Conservation (phyloP, 352 stramenopile species). For the Phytophthora hibernalis region DNA sequence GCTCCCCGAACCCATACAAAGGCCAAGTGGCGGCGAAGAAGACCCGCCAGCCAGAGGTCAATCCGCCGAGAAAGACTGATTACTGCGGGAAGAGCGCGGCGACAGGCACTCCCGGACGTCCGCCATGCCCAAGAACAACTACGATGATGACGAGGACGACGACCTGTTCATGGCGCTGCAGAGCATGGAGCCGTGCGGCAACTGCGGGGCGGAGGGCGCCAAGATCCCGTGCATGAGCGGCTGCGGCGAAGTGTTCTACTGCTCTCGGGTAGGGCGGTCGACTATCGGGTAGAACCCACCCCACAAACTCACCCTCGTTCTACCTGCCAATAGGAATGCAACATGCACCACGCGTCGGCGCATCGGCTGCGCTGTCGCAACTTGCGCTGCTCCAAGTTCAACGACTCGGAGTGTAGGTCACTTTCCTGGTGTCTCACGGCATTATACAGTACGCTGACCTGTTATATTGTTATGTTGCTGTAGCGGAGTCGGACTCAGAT, state of each 20-base stretch:
- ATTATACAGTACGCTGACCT: neutral
- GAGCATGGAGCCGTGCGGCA: conserved; percentile 88
- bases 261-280: conserved; percentile 61
- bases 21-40: conserved; percentile 27
- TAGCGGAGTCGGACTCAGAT: conserved; percentile 81
- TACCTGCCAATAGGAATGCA: conserved; percentile 76
- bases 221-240: conserved; percentile 90
- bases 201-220: conserved; percentile 80
- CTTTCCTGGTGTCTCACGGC: neutral
- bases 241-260: conserved; percentile 89
- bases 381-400: conserved; percentile 89
- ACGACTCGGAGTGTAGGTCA: conserved; percentile 86
- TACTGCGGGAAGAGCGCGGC: conserved; percentile 16
- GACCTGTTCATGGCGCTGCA: conserved; percentile 86
- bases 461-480: conserved; percentile 9
- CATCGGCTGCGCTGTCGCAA: conserved; percentile 88
- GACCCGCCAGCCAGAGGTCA: conserved; percentile 35
- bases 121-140: conserved; percentile 71
- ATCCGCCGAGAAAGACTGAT: conserved; percentile 38
- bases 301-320: neutral
- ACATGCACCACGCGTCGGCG: conserved; percentile 89
- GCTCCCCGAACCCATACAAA: conserved; percentile 36
- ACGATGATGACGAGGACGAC: conserved; percentile 89
- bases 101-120: too few relatives aligned
- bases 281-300: neutral